Evolutionary conservation across 352 stramenopile species (phyloP).

Genomic region (Pythium rishiriense): DNA sequence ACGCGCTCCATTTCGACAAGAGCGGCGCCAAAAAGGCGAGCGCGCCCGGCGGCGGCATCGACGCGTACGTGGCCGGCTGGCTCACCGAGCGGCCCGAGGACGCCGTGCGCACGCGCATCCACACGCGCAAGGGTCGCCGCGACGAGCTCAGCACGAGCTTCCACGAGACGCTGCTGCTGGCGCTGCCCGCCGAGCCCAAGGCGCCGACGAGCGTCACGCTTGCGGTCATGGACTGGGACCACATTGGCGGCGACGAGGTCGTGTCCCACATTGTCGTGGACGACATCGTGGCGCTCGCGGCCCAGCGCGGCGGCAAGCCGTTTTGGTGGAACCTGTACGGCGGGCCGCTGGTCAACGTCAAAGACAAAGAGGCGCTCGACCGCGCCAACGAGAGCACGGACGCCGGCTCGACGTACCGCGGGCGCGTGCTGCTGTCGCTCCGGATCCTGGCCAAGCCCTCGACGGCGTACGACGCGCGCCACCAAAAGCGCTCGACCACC

Average conservation of each 20-base stretch:
- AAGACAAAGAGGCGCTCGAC: conserved; percentile 38
- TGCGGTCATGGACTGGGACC: conserved; percentile 72
- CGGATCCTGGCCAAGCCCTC: conserved; percentile 52
- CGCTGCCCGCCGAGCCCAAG: conserved; percentile 27
- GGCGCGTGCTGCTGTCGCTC: conserved; percentile 69
- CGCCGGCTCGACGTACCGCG: conserved; percentile 75
- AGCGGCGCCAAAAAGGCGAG: conserved; percentile 33
- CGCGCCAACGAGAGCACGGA: conserved; percentile 64
- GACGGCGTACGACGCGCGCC: conserved; percentile 61
- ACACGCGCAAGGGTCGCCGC: conserved; percentile 58
- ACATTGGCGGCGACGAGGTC: conserved; percentile 62
- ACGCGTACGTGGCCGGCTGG: conserved; percentile 59
- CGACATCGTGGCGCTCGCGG: conserved; percentile 37
- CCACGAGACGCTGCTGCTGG: conserved; percentile 66
- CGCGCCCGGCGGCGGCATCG: conserved; percentile 52
- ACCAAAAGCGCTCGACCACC: conserved; percentile 65
- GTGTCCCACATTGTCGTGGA: conserved; percentile 53
- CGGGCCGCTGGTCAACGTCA: conserved; percentile 52
- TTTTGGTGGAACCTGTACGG: conserved; percentile 82
- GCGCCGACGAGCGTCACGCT: conserved; percentile 35
- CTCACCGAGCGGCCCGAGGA: conserved; percentile 34
- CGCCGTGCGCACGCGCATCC: conserved; percentile 65
- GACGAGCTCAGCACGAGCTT: conserved; percentile 63
- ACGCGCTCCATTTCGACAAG: conserved; percentile 52
- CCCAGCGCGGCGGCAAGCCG: conserved; percentile 34